Base-by-base conservation (phyloP, 2,329 filamentous ascomycete genomes). In the Ceratocystis eucalypticola region DNA sequence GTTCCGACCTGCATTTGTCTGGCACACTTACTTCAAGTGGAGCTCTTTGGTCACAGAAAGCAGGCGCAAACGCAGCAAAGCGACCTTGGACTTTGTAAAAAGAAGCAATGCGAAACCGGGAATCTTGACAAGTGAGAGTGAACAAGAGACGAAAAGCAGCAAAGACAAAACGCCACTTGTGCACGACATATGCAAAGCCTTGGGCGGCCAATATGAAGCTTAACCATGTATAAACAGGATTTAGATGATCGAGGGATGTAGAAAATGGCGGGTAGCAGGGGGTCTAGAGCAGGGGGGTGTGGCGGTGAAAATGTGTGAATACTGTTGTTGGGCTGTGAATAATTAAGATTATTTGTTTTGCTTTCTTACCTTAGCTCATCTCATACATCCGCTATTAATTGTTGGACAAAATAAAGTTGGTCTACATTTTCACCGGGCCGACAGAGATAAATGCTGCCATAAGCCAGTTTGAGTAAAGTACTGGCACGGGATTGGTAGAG, bases 111-210 rank as follows among this genome's bases (percentile, higher is more conserved):
- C 33, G 30, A 59, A 37, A 59, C 55, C 28, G 55, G 30, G 55
- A 59, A 20, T n/a, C 12, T n/a, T 59, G 28, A 59, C 28, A 59
- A 20, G 55, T 59, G 55, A n/a, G 6, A n/a, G 25, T 15, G 5
- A 37, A 59, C 55, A 59, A 59, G 55, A 37, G 55, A 59, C 55
- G 55, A 59, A 59, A 59, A 59, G n/a, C 4, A 57, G 33, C 17
- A 8, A 59, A n/a, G 55, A 57, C 5, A 8, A 28, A 57, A 37
- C 28, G 55, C 28, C 55, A 59, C 55, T 15, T 15, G 15, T 17
- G 55, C 30, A 37, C 55, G 30, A 37, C 28, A 59, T 59, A 7
- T 59, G 55, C 55, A 59, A n/a, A 30, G 22, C 2, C 28, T 8
- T 59, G 2, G 55, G 28, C 37, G 37, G 28, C 55, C 20, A 59